A percentile compares a stretch with the other conserved stretches of the same genome.
phyloP scores from a whole-genome alignment of 495 filamentous ascomycete species.

The Trichoderma asperelloides region DNA sequence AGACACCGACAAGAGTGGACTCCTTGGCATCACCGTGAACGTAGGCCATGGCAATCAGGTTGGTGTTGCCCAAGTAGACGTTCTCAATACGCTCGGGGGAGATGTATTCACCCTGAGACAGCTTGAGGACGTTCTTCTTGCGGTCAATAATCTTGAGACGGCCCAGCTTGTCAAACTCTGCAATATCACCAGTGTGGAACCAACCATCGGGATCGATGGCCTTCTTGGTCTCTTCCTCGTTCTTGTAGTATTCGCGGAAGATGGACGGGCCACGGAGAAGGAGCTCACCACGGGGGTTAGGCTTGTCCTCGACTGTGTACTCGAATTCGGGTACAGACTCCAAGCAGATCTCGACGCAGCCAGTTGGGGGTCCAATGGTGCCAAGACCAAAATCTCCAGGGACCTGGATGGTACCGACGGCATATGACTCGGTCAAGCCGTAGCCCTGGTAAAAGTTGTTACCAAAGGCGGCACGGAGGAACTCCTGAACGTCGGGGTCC shows the following conservation, averaged over 20 bases:
- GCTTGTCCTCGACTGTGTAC: conserved; percentile 82
- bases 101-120: conserved; percentile 96
- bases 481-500: conserved; percentile 77
- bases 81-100: conserved; percentile 97
- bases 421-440: conserved; percentile 93
- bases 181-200: conserved; percentile 95
- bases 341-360: conserved; percentile 67
- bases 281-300: conserved; percentile 87
- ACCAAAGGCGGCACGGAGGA: conserved; percentile 74
- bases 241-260: conserved; percentile 82
- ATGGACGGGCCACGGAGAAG: conserved; percentile 68
- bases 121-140: conserved; percentile 96
- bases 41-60: conserved; percentile 68
- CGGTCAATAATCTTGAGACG: conserved; percentile 92
- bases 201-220: conserved; percentile 81
- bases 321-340: conserved; percentile 91
- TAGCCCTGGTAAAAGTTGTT: conserved; percentile 84
- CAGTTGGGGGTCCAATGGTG: conserved; percentile 68
- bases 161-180: conserved; percentile 69
- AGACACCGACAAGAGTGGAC: conserved; percentile 74
- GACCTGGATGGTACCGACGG: conserved; percentile 60
- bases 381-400: conserved; percentile 61
- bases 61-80: conserved; percentile 72
- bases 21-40: conserved; percentile 88
- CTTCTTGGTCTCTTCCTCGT: conserved; percentile 76